phyloP scores from a whole-genome alignment of 139 green algal genomes.

The Picochlorum sp. region DNA sequence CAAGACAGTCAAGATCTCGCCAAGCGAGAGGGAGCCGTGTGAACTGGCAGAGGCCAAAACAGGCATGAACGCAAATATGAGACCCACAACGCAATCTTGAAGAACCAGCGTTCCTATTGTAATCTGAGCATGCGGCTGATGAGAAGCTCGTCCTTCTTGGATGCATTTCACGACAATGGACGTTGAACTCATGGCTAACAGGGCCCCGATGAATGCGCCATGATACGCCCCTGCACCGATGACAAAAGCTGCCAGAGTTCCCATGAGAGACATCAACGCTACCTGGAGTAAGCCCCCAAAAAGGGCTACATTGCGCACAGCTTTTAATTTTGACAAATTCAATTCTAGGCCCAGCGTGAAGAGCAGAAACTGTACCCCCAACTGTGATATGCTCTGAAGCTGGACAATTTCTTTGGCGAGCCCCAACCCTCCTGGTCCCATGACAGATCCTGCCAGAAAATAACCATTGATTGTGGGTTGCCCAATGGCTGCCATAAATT shows the following conservation, averaged over 20 bases:
- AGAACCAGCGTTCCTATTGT: constrained; percentile 82
- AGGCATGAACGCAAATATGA: constrained; percentile 93
- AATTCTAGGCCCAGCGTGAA: constrained; percentile 94
- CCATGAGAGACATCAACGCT: constrained; percentile 37
- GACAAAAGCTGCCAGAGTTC: constrained; percentile 23
- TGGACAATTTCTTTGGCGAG: constrained; percentile 56
- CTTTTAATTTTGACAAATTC: constrained; percentile 63
- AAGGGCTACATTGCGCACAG: constrained; percentile 75
- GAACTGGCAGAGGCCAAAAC: constrained; percentile 44
- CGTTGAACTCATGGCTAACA: constrained; percentile 78
- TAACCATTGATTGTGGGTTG: constrained; percentile 95
- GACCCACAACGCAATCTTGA: constrained; percentile 86
- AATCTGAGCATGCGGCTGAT: constrained; percentile 71
- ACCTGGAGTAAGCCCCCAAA: constrained; percentile 46
- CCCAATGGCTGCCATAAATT: constrained; percentile 60
- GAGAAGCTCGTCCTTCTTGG: constrained; percentile 31
- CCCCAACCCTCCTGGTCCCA: constrained; percentile 82
- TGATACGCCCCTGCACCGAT: constrained; percentile 34
- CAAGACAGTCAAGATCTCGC: neutral
- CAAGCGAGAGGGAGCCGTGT: constrained; percentile 2
- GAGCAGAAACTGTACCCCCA: constrained; percentile 92
- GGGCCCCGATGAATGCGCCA: constrained; percentile 84
- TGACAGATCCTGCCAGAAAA: constrained; percentile 80
- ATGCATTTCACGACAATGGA: constrained; percentile 90
- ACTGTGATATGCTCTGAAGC: constrained; percentile 88